Evolutionary conservation across 2,329 filamentous ascomycete genomes (phyloP).

Genomic region (Pestalotiopsis sp.): DNA sequence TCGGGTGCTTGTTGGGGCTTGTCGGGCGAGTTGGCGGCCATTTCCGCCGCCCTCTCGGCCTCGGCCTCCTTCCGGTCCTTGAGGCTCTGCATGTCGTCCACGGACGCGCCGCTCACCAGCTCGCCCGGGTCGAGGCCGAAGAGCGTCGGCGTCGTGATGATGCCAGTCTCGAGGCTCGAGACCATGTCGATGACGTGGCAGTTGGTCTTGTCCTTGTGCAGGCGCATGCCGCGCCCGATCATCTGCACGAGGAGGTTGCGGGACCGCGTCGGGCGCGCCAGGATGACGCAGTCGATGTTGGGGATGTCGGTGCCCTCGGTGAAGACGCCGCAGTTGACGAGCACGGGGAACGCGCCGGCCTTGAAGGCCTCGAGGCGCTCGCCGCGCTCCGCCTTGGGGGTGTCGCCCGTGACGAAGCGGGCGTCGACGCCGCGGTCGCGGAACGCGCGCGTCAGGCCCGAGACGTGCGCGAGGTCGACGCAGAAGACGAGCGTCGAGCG

Average conservation of each 20-base stretch:
- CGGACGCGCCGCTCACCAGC: conserved; percentile 68
- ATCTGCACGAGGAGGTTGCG: conserved; percentile 95
- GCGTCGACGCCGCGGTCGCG: conserved; percentile 80
- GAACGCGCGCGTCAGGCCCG: conserved; percentile 74
- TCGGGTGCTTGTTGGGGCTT: neutral
- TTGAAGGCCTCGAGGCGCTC: conserved; percentile 77
- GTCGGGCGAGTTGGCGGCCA: conserved; percentile 18
- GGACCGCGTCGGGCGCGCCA: conserved; percentile 87
- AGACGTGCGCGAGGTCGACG: conserved; percentile 84
- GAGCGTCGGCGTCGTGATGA: conserved; percentile 87
- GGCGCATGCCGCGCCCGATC: conserved; percentile 91
- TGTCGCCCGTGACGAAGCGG: conserved; percentile 83
- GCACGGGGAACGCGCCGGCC: conserved; percentile 75
- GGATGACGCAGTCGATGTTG: conserved; percentile 90
- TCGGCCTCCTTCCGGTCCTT: conserved; percentile 50
- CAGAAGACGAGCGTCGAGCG: conserved; percentile 94
- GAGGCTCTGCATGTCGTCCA: conserved; percentile 61
- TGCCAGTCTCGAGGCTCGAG: conserved; percentile 78
- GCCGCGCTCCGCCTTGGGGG: conserved; percentile 67
- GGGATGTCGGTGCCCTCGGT: conserved; percentile 98
- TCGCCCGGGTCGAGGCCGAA: conserved; percentile 89
- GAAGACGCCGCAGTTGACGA: conserved; percentile 94
- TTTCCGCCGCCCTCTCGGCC: conserved; percentile 34
- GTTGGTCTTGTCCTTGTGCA: conserved; percentile 78
- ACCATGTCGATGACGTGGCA: conserved; percentile 98